Conservation (phyloP, 148 eudicot species). For the Chenopodium berlandieri region DNA sequence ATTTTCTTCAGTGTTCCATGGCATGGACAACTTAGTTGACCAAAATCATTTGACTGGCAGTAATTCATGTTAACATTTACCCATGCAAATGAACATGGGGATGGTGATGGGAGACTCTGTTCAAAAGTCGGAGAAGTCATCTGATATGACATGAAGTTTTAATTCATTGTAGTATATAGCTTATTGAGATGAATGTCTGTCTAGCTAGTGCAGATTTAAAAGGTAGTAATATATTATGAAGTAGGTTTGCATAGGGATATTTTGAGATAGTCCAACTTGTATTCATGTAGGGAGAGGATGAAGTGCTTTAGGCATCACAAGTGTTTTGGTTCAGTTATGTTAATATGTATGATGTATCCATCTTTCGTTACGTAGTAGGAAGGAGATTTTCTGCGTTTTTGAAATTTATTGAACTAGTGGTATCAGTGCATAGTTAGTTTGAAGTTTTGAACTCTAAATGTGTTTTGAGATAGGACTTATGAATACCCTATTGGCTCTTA, state of each 20-base stretch:
- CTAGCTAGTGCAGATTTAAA: neutral
- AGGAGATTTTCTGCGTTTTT: too few species aligned
- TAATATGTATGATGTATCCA: too few species aligned
- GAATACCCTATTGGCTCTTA: neutral
- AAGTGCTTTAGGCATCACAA: neutral
- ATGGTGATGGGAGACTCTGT: neutral
- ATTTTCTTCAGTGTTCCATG: too few species aligned
- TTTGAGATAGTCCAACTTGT: neutral
- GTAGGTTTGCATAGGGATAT: neutral
- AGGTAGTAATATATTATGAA: neutral
- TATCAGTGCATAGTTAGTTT: too few species aligned
- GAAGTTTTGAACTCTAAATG: too few species aligned
- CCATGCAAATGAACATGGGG: too few species aligned
- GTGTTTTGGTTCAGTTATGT: neutral
- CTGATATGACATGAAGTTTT: neutral
- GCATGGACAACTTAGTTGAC: too few species aligned
- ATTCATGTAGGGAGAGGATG: neutral
- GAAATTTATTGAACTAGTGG: too few species aligned
- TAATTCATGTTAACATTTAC: too few species aligned
- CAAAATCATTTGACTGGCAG: too few species aligned
- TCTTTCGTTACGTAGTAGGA: too few species aligned
- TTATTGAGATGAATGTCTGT: neutral
- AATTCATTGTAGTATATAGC: neutral
- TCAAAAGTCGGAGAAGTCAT: neutral
- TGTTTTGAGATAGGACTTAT: too few species aligned